Conservation (phyloP, 306 rosid genomes). For the Trichosanthes cucumerina region DNA sequence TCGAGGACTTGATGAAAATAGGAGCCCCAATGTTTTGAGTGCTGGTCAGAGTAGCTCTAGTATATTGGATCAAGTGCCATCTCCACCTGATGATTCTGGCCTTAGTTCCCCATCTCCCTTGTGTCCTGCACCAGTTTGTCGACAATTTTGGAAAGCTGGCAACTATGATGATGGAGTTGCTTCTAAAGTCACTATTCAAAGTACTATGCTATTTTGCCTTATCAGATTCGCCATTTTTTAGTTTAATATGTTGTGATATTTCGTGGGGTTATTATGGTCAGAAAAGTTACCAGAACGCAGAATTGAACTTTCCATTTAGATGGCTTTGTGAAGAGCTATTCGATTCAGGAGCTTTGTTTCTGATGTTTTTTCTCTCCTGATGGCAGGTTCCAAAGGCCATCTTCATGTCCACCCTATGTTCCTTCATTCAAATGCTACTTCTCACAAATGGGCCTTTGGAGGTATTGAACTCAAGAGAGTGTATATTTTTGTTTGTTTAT, state of each 20-base stretch:
- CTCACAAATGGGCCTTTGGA: slow-evolving; percentile 96
- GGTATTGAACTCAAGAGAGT: slow-evolving; percentile 33
- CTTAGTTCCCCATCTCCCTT: slow-evolving; percentile 40
- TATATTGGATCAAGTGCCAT: slow-evolving; percentile 53
- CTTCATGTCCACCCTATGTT: slow-evolving; percentile 76
- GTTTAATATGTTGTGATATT: not conserved
- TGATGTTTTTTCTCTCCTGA: not conserved
- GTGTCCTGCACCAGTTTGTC: slow-evolving; percentile 54
- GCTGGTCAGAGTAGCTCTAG: slow-evolving; percentile 49
- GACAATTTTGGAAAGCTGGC: slow-evolving; percentile 97
- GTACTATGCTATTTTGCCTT: slow-evolving; percentile 29
- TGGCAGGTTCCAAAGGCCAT: slow-evolving; percentile 58
- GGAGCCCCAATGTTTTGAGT: slow-evolving; percentile 44
- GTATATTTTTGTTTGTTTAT: not conserved
- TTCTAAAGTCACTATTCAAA: slow-evolving; percentile 46
- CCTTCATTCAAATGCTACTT: slow-evolving; percentile 97
- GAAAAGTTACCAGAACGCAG: not conserved
- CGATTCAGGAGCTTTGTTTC: not conserved
- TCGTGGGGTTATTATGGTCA: not conserved
- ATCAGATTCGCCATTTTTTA: not conserved
- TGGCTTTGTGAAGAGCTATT: not conserved
- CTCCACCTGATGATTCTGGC: slow-evolving; percentile 50
- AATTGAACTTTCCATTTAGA: not conserved
- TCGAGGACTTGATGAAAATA: slow-evolving; percentile 41
- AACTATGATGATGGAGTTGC: slow-evolving; percentile 37